A percentile compares a stretch with the other conserved stretches of the same genome.
phyloP scores from a whole-genome alignment of 768 basidiomycete species.

The Podaxis sp. region DNA sequence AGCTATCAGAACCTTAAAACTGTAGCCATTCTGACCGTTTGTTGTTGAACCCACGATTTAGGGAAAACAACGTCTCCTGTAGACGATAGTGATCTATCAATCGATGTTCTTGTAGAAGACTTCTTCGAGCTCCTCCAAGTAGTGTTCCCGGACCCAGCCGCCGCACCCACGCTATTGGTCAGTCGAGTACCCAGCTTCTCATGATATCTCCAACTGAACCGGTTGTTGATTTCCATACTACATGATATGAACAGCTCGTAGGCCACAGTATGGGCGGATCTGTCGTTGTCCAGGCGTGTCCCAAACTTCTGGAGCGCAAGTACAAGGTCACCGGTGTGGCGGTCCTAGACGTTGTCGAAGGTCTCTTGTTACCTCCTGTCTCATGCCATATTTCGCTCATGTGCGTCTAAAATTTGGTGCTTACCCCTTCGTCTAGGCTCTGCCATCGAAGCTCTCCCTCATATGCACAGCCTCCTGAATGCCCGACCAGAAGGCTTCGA shows the following conservation, averaged over 20 bases:
- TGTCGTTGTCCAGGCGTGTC: slow-evolving; percentile 70
- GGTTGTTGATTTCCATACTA: background rate
- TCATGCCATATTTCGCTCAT: background rate
- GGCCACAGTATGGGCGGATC: slow-evolving; percentile 98
- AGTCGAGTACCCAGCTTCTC: slow-evolving; percentile 17
- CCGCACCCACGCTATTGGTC: slow-evolving; percentile 74
- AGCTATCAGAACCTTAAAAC: background rate
- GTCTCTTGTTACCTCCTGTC: slow-evolving; percentile 28
- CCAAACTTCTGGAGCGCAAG: slow-evolving; percentile 57
- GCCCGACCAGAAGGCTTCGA: slow-evolving; percentile 84
- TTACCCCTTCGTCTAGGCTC: slow-evolving; percentile 50
- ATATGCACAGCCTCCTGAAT: slow-evolving; percentile 87
- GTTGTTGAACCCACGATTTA: slow-evolving; percentile 20
- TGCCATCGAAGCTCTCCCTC: slow-evolving; percentile 87
- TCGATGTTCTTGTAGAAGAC: slow-evolving; percentile 70
- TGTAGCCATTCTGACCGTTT: background rate
- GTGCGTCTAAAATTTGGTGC: background rate
- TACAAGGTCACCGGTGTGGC: slow-evolving; percentile 74
- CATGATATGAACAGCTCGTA: slow-evolving; percentile 50
- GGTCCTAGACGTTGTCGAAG: slow-evolving; percentile 89
- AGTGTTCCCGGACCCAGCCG: slow-evolving; percentile 60
- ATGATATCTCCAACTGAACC: background rate
- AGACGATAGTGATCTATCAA: slow-evolving; percentile 57
- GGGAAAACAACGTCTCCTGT: slow-evolving; percentile 59
- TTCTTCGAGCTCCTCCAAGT: slow-evolving; percentile 64